Conservation (phyloP, 441 rosid genomes). For the Populus tomentosa region DNA sequence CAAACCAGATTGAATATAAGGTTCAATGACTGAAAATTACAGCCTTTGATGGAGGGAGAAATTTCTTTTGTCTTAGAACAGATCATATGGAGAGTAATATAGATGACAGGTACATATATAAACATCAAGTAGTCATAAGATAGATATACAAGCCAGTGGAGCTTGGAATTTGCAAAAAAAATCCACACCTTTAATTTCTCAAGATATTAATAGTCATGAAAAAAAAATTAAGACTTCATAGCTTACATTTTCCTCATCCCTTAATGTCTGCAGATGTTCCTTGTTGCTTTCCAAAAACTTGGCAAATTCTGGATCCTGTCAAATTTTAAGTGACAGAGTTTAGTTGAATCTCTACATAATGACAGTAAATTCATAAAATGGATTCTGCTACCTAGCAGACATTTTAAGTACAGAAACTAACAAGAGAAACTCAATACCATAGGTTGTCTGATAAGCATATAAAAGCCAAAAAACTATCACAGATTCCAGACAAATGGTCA, state of each 20-base stretch:
- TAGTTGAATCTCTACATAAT: background rate
- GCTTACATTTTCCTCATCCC: too few species aligned
- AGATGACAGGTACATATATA: background rate
- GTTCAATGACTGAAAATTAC: background rate
- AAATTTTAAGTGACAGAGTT: background rate
- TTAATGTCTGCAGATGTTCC: slow-evolving; percentile 27
- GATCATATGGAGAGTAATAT: background rate
- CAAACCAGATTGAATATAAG: slow-evolving; percentile 4
- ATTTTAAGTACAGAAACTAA: background rate
- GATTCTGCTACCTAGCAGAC: background rate
- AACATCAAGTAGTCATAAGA: background rate
- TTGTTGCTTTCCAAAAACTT: slow-evolving; percentile 51
- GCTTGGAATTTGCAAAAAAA: background rate
- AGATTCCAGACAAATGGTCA: background rate
- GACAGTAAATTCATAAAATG: background rate
- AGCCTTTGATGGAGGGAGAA: background rate
- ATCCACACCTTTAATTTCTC: background rate
- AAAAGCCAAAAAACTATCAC: background rate
- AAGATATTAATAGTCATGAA: background rate
- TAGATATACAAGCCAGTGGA: background rate
- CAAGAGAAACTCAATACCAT: background rate
- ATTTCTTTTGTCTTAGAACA: background rate
- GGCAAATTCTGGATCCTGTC: slow-evolving; percentile 56
- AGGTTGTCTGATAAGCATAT: too few species aligned
- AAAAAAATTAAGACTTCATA: slow-evolving; percentile 3